Evolutionary conservation across 2,329 filamentous ascomycete species (phyloP).

Genomic region (Exophiala calicioides): DNA sequence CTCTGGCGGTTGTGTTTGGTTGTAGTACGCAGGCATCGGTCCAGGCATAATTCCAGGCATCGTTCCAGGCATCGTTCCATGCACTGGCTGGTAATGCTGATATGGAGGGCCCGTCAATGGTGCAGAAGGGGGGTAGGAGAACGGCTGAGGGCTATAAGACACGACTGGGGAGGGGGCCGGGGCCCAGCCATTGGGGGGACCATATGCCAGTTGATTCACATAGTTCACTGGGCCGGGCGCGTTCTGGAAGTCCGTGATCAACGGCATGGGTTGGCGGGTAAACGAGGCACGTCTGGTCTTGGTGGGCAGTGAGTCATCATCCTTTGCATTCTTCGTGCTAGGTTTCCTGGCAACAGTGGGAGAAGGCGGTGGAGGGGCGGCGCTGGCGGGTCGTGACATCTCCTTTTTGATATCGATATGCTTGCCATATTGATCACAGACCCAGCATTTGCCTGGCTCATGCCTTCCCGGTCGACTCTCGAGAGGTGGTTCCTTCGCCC

Average conservation of each 20-base stretch:
- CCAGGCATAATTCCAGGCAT: no score
- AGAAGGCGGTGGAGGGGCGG: slow-evolving; percentile 17
- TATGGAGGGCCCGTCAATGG: slow-evolving; percentile 12
- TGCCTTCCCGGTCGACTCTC: slow-evolving; percentile 27
- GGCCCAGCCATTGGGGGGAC: no score
- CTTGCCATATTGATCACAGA: slow-evolving; percentile 39
- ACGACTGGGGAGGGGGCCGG: no score
- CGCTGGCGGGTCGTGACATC: slow-evolving; percentile 7
- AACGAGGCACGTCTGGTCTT: slow-evolving; percentile 14
- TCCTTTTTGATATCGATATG: slow-evolving; percentile 30
- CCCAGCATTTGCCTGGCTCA: slow-evolving; percentile 38
- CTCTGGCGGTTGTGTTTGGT: slow-evolving; percentile 11
- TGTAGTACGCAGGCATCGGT: slow-evolving; percentile 12
- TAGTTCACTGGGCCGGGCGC: slow-evolving; percentile 11
- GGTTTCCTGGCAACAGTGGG: slow-evolving; percentile 11
- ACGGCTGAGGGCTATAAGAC: slow-evolving; percentile 14
- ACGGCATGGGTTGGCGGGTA: slow-evolving; percentile 13
- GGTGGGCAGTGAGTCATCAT: slow-evolving; percentile 14
- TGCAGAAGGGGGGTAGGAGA: slow-evolving; percentile 13
- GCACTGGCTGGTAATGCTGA: slow-evolving; percentile 11
- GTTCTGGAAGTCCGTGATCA: slow-evolving; percentile 16
- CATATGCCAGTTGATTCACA: slow-evolving; percentile 15
- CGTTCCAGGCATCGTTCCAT: no score
- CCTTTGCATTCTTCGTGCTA: slow-evolving; percentile 12
- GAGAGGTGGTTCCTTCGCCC: slow-evolving; percentile 11